A percentile compares a stretch with the other conserved stretches of the same genome.
These are phyloP conservation scores for Auriscalpium microsporum DNA, from an alignment of 768 basidiomycete genomes.

Conservation along the genomic window DNA sequence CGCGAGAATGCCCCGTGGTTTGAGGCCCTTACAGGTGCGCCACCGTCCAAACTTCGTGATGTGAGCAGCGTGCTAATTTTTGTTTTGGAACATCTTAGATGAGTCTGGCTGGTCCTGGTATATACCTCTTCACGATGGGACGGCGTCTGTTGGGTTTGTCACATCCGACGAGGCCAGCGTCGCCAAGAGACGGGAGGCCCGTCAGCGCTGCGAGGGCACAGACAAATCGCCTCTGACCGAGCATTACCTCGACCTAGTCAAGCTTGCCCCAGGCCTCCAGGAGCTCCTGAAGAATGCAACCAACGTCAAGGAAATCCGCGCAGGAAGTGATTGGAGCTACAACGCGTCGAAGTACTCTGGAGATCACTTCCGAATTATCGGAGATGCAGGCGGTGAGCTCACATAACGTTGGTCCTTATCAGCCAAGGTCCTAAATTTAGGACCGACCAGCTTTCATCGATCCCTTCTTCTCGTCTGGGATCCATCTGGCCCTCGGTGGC, in stretches of 20 bases:
- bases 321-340: slow-evolving; percentile 31
- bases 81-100: slow-evolving; percentile 23
- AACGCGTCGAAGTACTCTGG: slow-evolving; percentile 25
- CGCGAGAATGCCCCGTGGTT: slow-evolving; percentile 29
- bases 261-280: slow-evolving; percentile 25
- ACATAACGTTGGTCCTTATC: background rate
- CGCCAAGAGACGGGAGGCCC: too few relatives aligned
- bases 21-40: slow-evolving; percentile 59
- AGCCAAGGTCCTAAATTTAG: background rate
- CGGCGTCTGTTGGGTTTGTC: slow-evolving; percentile 46
- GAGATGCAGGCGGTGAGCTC: slow-evolving; percentile 30
- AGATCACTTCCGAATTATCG: slow-evolving; percentile 25
- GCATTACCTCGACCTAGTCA: slow-evolving; percentile 23
- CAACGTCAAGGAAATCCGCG: slow-evolving; percentile 13
- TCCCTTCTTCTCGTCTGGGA: slow-evolving; percentile 53
- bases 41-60: background rate
- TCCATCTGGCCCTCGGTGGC: slow-evolving; percentile 44
- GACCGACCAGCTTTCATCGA: slow-evolving; percentile 43
- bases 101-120: slow-evolving; percentile 52
- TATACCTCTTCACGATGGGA: slow-evolving; percentile 43
- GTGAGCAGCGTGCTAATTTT: background rate
- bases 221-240: slow-evolving; percentile 8
- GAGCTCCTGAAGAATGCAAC: slow-evolving; percentile 13
- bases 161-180: slow-evolving; percentile 28
- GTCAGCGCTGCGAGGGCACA: background rate